These are phyloP conservation scores for Irpex sp. DNA, from an alignment of 1,284 basidiomycete genomes.

Conservation along the genomic window DNA sequence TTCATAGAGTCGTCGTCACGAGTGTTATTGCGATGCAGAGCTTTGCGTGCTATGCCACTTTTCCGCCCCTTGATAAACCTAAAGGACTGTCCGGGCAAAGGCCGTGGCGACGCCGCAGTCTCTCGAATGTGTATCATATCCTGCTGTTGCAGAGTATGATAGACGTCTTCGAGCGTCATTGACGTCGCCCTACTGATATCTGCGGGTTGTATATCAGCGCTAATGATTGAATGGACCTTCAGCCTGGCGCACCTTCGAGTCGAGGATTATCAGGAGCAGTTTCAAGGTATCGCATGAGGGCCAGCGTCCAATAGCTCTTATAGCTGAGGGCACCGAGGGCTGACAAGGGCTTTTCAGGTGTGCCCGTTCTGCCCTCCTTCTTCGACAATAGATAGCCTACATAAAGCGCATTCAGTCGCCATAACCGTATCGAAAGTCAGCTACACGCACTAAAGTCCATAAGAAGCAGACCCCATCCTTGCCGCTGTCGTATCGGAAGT, in stretches of 20 bases:
- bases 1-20: constrained; percentile 44
- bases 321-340: constrained; percentile 90
- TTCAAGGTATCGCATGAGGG: constrained; percentile 82
- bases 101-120: constrained; percentile 44
- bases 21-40: constrained; percentile 57
- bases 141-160: constrained; percentile 73
- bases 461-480: constrained; percentile 92
- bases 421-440: not conserved
- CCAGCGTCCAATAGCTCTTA: constrained; percentile 92
- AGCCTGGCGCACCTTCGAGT: constrained; percentile 63
- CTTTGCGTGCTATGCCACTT: constrained; percentile 58
- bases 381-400: constrained; percentile 94
- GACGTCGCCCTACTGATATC: constrained; percentile 87
- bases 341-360: constrained; percentile 92
- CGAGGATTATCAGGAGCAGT: constrained; percentile 57
- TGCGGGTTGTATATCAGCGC: constrained; percentile 26
- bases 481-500: constrained; percentile 89
- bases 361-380: constrained; percentile 86
- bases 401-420: constrained; percentile 6
- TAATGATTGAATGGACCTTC: constrained; percentile 4
- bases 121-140: constrained; percentile 72
- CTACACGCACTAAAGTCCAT: constrained; percentile 92
- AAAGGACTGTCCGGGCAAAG: constrained; percentile 73
- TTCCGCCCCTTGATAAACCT: constrained; percentile 63
- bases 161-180: constrained; percentile 91